phyloP scores from a whole-genome alignment of 2,329 filamentous ascomycete species.

The Pseudogymnoascus pannorum region DNA sequence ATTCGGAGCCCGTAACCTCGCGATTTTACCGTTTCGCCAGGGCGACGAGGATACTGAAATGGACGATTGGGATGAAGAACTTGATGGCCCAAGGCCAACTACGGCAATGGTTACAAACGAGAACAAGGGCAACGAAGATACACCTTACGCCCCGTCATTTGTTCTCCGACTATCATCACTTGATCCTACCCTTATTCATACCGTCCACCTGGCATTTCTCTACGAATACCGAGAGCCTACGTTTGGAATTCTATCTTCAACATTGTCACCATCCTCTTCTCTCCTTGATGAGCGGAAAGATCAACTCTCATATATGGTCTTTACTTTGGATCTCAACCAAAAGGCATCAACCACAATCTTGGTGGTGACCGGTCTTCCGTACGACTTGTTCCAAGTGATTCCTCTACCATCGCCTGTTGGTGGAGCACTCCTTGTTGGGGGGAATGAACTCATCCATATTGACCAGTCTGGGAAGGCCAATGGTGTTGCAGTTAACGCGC shows the following conservation, averaged over 20 bases:
- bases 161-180: conserved; percentile 83
- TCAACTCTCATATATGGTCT: conserved; percentile 83
- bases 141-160: conserved; percentile 84
- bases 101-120: conserved; percentile 29
- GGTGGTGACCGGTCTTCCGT: conserved; percentile 76
- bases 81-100: conserved; percentile 59
- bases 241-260: conserved; percentile 85
- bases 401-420: conserved; percentile 81
- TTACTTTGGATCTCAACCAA: conserved; percentile 89
- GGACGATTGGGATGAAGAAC: conserved; percentile 80
- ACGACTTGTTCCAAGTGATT: conserved; percentile 76
- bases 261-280: conserved; percentile 63
- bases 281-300: conserved; percentile 73
- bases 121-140: conserved; percentile 34
- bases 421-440: conserved; percentile 76
- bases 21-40: conserved; percentile 88
- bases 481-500: conserved; percentile 86
- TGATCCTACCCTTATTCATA: conserved; percentile 79
- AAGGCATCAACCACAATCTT: conserved; percentile 87
- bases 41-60: conserved; percentile 81
- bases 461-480: conserved; percentile 93
- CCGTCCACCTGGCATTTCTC: conserved; percentile 85
- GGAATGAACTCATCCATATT: conserved; percentile 88
- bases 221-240: conserved; percentile 97
- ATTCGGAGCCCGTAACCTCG: conserved; percentile 81